Base-by-base conservation (phyloP, 768 basidiomycete genomes). In the Strobilomyces echinocephalus region DNA sequence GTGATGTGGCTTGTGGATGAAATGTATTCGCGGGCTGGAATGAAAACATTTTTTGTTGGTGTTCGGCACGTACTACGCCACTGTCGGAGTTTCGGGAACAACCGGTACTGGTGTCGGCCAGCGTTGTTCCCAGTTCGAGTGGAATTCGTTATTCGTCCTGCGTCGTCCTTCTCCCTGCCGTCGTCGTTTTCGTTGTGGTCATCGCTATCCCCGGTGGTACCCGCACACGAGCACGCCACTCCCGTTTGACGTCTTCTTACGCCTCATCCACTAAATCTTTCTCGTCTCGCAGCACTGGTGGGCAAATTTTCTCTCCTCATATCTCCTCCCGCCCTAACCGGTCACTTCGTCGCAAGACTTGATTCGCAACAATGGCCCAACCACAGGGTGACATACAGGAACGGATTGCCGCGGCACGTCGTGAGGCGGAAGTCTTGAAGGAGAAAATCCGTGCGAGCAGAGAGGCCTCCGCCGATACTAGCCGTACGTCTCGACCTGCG, bases 371-470 rank as follows among this genome's bases (percentile, higher is more conserved):
- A 62, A 91, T 90, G 88, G 84, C 88, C 64, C 87, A 88, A 78
- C 78, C 78, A 53, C 86, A 85, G 73, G 81, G 83, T 70, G 89
- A 91, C 69, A 89, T 91, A 63, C 89, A 91, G 69, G 89, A 91
- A 75, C 77, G 89, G 64, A 98, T 99, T 71, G 92, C 95, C 41
- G 91, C 95, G 49, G 95, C 97, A 54, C 85, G 95, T 62, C 81
- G 97, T 69, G 97, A 98, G 74, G 94, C 94, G 42, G 95, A 98
- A 74, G 88, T 83, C 67, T 72, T 99, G 75, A 99, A 97, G 76
- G 97, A 99, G 81, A 95, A 95, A 84, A 99, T 99, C 69, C 80
- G 95, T 66, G 87, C 91, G 46, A 95, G 91, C 73, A 88, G 86
- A 69, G 97, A 98, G 72, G 91, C 94, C 55, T 91, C 94, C 46